Percentiles rank a stretch among this genome's conserved stretches.
phyloP scores from a whole-genome alignment of 331 rosid species.

The Pyrus hybrid region DNA sequence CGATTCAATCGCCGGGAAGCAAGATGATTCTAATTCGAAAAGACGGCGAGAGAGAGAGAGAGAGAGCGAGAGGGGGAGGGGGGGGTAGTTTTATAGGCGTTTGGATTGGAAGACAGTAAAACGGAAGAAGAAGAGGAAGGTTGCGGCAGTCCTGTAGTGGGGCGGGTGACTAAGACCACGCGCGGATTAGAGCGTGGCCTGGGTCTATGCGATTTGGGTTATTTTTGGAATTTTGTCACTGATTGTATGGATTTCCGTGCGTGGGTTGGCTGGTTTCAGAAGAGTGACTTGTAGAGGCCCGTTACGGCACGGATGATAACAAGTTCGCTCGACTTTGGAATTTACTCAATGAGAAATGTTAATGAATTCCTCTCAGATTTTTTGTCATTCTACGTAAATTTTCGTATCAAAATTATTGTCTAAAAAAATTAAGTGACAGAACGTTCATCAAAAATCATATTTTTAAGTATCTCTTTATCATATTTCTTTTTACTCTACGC shows the following conservation, averaged over 20 bases:
- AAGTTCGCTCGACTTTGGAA: neutral
- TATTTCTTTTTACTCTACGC: too few species aligned
- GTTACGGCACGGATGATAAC: neutral
- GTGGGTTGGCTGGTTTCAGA: neutral
- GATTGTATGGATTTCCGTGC: neutral
- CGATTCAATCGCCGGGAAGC: neutral
- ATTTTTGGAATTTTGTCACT: neutral
- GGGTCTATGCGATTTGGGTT: neutral
- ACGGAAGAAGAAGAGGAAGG: neutral
- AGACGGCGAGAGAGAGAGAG: neutral
- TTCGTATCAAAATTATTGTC: too few species aligned
- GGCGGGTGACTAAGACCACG: neutral
- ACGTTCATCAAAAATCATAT: rapidly evolving
- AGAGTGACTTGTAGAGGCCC: neutral
- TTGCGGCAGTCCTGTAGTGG: neutral
- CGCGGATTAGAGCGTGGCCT: neutral
- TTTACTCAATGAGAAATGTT: neutral
- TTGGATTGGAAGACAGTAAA: neutral
- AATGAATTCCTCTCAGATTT: rapidly evolving
- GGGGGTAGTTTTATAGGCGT: neutral
- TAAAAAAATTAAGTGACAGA: too few species aligned
- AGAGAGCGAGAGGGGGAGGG: neutral
- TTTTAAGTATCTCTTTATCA: too few species aligned
- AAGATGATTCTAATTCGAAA: neutral
- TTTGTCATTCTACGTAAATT: too few species aligned